Evolutionary conservation across 495 filamentous ascomycete genomes (phyloP), one percentile per base, ranked within the genome.

Genomic region (Physcia stellaris): DNA sequence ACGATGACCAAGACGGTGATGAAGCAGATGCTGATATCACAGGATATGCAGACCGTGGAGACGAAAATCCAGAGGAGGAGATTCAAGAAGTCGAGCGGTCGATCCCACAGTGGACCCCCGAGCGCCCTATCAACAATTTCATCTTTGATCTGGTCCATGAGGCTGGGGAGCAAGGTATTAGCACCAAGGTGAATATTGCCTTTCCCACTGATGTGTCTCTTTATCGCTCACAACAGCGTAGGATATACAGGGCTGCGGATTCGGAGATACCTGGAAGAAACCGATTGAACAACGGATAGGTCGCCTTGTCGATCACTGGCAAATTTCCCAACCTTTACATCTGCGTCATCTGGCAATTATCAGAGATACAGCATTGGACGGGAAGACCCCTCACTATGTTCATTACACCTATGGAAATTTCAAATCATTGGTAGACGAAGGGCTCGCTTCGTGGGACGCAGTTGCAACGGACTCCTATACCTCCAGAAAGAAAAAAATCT

Each of bases 311-410:
- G 69, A 79, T 45, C 59, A 65, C 40, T 79, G 74, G 64, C 64
- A 71, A 31, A 37, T 69, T 21, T 73, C 73, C 2, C 79, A 83
- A 41, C 79, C 79, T 13, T 55, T 62, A 13, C 65, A 79, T 48
- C 60, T 83, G 30, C 68, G 68, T 19, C 73, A 80, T 48, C 53
- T 78, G n/a, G 65, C 70, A 18, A 62, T 83, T 15, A 61, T 83
- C 28, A 59, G 73, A 42, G 79, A 83, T 45, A 73, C 67, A 13
- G 60, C 57, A 9, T 59, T 78, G 15, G 58, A 56, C 10, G 59
- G 59, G 2, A 74, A 68, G 18, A 59, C 60, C 13, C 61, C 66
- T 4, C 67, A 74, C 38, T 80, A 75, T 48, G 49, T 72, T 13
- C 73, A 80, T 39, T 77, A 75, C 34, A 64, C 73, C 2, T 63